Conservation (phyloP, 495 filamentous ascomycete species). For the Xylaria intraflava region DNA sequence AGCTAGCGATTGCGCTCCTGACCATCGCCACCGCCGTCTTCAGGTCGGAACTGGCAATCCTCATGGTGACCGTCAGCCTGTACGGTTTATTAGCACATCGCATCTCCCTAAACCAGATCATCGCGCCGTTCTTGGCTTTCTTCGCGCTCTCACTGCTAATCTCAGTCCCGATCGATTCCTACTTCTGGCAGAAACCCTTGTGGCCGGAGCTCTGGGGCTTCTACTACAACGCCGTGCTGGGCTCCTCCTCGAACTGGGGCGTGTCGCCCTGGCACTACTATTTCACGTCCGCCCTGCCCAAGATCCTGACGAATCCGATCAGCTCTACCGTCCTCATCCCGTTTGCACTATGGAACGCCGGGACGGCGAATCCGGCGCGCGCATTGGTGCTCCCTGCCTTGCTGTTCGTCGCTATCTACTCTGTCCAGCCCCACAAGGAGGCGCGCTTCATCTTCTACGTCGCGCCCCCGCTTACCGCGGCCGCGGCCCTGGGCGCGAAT, state of each 20-base stretch:
- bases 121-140: slow-evolving; percentile 63
- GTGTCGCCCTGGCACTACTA: slow-evolving; percentile 80
- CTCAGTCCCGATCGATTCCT: slow-evolving; percentile 74
- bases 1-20: slow-evolving; percentile 61
- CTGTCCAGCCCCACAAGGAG: slow-evolving; percentile 87
- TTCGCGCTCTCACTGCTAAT: slow-evolving; percentile 52
- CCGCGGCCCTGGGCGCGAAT: slow-evolving; percentile 64
- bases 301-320: slow-evolving; percentile 75
- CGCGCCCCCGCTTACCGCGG: slow-evolving; percentile 72
- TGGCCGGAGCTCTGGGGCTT: slow-evolving; percentile 93
- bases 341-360: slow-evolving; percentile 49
- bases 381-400: slow-evolving; percentile 60
- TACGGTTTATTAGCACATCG: slow-evolving; percentile 52
- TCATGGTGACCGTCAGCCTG: slow-evolving; percentile 55
- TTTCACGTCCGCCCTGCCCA: slow-evolving; percentile 70
- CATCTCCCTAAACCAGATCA: slow-evolving; percentile 51
- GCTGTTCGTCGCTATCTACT: slow-evolving; percentile 72
- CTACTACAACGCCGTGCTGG: slow-evolving; percentile 81
- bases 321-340: slow-evolving; percentile 58
- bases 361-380: slow-evolving; percentile 32
- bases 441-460: slow-evolving; percentile 91
- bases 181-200: slow-evolving; percentile 82
- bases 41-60: slow-evolving; percentile 80
- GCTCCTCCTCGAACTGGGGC: slow-evolving; percentile 77
- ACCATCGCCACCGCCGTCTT: slow-evolving; percentile 82